Evolutionary conservation across 192 early-diverging fungal species (phyloP), one percentile per base, ranked within the genome.

Genomic region (Dispira simplex): DNA sequence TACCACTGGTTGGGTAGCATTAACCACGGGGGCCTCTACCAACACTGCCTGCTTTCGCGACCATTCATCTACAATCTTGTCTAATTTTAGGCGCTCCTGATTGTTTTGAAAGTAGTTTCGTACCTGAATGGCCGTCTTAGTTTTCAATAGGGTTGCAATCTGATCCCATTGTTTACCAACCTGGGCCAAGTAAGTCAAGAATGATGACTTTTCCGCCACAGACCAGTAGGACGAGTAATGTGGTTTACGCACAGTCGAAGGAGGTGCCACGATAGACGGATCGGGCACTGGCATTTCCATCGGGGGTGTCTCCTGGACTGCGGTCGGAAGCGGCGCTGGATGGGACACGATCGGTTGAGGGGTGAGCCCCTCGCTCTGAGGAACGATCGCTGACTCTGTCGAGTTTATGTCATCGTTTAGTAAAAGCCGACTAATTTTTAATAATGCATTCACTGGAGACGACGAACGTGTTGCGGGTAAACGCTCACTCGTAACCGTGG

Each of bases 151-250:
- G 52, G 78, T 78, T 0, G 92, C 82, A 44, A 96, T 75, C 20
- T 66, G 67, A 5, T 86, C 88, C 90, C 90, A 96, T 71, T 92
- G 79, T 59, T 75, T 72, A 18, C 93, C 93, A 64, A 83, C 73
- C 0, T 72, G 63, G 21, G 67, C 71, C 44, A 90, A 53, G 45
- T 80, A 82, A 12, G 82, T 75, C 46, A 77, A 55, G 64, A 96
- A 96, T 43, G 85, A 84, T 2, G 76, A 69, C 28, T 82, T 83
- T 66, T 96, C 93, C 21, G 80, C 79, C 9, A 82, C 77, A n/a
- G 91, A 85, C 93, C 93, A 96, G 64, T 92, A 92, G 0, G 93
- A 93, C 26, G 86, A 89, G 63, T 77, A 82, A 13, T 75, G 59
- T 13, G 59, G 59, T 45, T 62, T 62, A 44, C 59, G 59, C 5